Percentiles rank a stretch among this genome's conserved stretches.
phyloP scores from a whole-genome alignment of 306 rosid species.

The Aeschynomene evenia region DNA sequence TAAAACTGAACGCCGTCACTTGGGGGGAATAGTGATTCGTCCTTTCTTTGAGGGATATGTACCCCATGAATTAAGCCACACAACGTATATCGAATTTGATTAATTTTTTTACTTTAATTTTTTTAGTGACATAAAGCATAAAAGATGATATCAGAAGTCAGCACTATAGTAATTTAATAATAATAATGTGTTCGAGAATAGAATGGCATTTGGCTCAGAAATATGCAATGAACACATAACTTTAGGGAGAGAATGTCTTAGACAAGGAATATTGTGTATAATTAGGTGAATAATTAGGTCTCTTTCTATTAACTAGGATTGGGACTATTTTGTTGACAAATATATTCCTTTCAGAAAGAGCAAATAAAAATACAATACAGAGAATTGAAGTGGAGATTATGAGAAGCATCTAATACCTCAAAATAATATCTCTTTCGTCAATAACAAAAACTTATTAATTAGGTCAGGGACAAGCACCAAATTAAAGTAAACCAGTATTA shows the following conservation, averaged over 20 bases:
- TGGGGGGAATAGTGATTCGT: conserved; percentile 20
- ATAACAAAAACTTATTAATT: background rate
- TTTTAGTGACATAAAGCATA: conserved; percentile 25
- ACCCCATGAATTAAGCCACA: conserved; percentile 40
- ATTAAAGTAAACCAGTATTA: conserved; percentile 34
- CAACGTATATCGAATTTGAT: background rate
- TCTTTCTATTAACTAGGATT: conserved; percentile 23
- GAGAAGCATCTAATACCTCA: conserved; percentile 50
- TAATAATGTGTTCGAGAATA: background rate
- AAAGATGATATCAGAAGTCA: conserved; percentile 29
- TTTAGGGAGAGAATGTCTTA: conserved; percentile 32
- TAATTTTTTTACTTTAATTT: background rate
- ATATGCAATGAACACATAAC: conserved; percentile 18
- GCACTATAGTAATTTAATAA: background rate
- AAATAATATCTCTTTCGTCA: conserved; percentile 16
- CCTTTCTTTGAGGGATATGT: conserved; percentile 50
- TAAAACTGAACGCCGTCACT: conserved; percentile 27
- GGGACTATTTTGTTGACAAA: conserved; percentile 13
- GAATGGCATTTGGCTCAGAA: conserved; percentile 24
- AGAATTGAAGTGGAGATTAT: conserved; percentile 32
- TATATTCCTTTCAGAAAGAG: conserved; percentile 32
- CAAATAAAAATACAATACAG: background rate
- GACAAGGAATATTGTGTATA: conserved; percentile 28
- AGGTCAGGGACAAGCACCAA: conserved; percentile 26
- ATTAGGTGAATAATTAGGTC: conserved; percentile 48